Evolutionary conservation across 371 early-diverging fungal species (phyloP), one percentile per base, ranked within the genome.

Genomic region (Parasitella parasitica): DNA sequence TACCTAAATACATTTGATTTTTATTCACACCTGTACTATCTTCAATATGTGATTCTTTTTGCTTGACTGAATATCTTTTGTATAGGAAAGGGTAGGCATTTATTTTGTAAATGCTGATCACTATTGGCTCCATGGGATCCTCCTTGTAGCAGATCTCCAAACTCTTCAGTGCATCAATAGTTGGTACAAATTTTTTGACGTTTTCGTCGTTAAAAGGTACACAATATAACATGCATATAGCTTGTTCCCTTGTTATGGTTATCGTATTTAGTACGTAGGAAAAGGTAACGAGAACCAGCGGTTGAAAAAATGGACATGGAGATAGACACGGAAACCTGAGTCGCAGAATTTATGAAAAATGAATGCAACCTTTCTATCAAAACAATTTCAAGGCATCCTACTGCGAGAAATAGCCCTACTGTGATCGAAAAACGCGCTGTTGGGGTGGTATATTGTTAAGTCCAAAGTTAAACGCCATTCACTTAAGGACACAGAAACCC

Each of bases 91-190:
- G 53, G 34, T 56, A 60, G 54, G 61, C 61, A 43, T 60, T 60
- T 28, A 60, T 60, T 60, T 60, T 60, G 35, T 32, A 53, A 53
- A 41, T 43, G 54, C 18, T 6, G 16, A 22, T 35, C 32, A 53
- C 53, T 8, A 30, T 30, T 30, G 30, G 30, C 30, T 30, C 8
- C 30, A 30, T 30, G 30, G 39, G 66, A 65, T 65, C 51, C 43
- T 65, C 66, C 55, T 55, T 60, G 61, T 61, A 66, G 46, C 66
- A 66, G 48, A 61, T 57, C 46, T 66, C 57, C 57, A 66, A 66
- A 37, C 39, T 54, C 32, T 58, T 54, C 37, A 57, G 54, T 59
- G 49, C 41, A 58, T 64, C 58, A 53, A 57, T 43, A 46, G 38
- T 54, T 53, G 54, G 54, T 39, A 59, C 59, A 59, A 54, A 49